A percentile compares a stretch with the other conserved stretches of the same genome.
Conservation (phyloP, 129 eudicot species). For the carrot (Daucus carota) region DH1_v3.0 NC_030382.2:52772501-52773000, state of each 20-base stretch:
- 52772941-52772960: background rate
- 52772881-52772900: background rate
- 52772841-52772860: background rate
- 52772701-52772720: constrained; percentile 33
- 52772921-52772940: background rate
- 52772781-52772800: constrained; percentile 72
- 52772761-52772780: constrained; percentile 49
- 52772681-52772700: constrained; percentile 80
- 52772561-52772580: constrained; percentile 42
- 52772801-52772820: constrained; percentile 79
- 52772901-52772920: background rate
- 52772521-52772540: constrained; percentile 53
- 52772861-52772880: background rate
- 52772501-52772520: constrained; percentile 74
- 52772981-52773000: background rate
- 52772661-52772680: constrained; percentile 77
- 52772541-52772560: constrained; percentile 38
- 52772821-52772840: constrained; percentile 61
- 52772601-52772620: constrained; percentile 65
- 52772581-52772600: constrained; percentile 32
- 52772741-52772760: constrained; percentile 57
- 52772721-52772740: constrained; percentile 60
- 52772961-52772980: background rate
- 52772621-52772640: constrained; percentile 60
- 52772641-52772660: constrained; percentile 63